Evolutionary conservation across 2,329 filamentous ascomycete species (phyloP), one percentile per base, ranked within the genome.

Genomic region (Colletotrichum tofieldiae): DNA sequence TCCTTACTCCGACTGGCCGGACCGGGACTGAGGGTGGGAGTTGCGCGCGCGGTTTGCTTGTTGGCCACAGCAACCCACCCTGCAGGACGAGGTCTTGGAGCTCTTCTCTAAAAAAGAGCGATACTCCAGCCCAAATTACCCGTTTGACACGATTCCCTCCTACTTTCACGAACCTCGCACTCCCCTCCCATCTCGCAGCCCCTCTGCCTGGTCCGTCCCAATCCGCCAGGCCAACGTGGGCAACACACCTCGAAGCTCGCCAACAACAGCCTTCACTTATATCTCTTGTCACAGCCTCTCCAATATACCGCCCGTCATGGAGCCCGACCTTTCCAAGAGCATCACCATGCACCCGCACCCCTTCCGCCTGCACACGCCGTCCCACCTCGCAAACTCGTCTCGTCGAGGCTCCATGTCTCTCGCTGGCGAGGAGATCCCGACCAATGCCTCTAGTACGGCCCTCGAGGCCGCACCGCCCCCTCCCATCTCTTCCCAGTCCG

Each of bases 261-360:
- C 26, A 55, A 18, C 20, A n/a, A 18, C 49, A 26, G 45, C 26
- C 20, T 64, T 45, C 16, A 35, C 18, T 45, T n/a, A 5, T 16
- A 12, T 60, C 16, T 35, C 56, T 45, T 11, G 5, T 18, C 18
- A 23, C 16, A 32, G 39, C 11, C 16, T 58, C n/a, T 41, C 37
- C 23, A 6, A 9, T 5, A 12, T 41, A 64, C 45, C 63, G 8
- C 66, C 23, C 65, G 74, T 59, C 58, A 86, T 87, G 86, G 81
- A 81, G 67, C 81, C 83, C 52, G 83, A 86, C 74, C 79, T 77
- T 43, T 81, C 79, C 54, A 81, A 82, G 75, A 82, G 80, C 71
- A 82, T 85, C 70, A 84, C 83, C 16, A 82, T 84, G 75, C 84
- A 86, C 68, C 83, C 85, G 39, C 83, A 85, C 71, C 80, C 84